These are phyloP conservation scores for Hirsutella minnesotensis DNA, from an alignment of 2,329 filamentous ascomycete species.

Conservation along the genomic window DNA sequence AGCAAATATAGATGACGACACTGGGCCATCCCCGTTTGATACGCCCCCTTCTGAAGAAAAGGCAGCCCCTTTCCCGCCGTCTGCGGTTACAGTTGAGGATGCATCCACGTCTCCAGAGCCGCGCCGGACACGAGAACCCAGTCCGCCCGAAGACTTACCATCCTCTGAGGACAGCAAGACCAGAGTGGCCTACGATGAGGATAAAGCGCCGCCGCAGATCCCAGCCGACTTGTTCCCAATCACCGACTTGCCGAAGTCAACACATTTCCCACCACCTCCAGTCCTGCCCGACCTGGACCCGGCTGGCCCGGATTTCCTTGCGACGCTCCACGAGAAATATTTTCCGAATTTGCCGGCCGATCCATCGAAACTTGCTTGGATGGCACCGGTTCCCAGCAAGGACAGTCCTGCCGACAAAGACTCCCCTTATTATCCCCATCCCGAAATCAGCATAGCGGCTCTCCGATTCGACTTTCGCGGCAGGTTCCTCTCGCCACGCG, in stretches of 20 bases:
- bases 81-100: constrained; percentile 25
- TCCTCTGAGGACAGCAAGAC: background rate
- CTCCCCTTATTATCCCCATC: constrained; percentile 72
- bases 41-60: constrained; percentile 9
- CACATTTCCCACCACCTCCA: constrained; percentile 51
- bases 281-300: constrained; percentile 67
- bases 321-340: constrained; percentile 80
- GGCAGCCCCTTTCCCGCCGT: constrained; percentile 8
- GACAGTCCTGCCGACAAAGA: constrained; percentile 53
- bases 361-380: constrained; percentile 80
- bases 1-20: constrained; percentile 59
- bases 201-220: constrained; percentile 27
- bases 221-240: constrained; percentile 30
- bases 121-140: background rate
- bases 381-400: constrained; percentile 58
- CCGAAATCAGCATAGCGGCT: constrained; percentile 59
- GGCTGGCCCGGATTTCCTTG: constrained; percentile 68
- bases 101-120: constrained; percentile 2
- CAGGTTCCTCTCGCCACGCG: constrained; percentile 63
- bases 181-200: constrained; percentile 25
- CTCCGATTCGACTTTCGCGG: constrained; percentile 87
- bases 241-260: constrained; percentile 25
- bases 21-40: constrained; percentile 32
- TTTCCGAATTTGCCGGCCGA: constrained; percentile 81
- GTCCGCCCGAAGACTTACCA: background rate